Conservation (phyloP, 805 yeast species). For the Pichia phayaonensis region DNA sequence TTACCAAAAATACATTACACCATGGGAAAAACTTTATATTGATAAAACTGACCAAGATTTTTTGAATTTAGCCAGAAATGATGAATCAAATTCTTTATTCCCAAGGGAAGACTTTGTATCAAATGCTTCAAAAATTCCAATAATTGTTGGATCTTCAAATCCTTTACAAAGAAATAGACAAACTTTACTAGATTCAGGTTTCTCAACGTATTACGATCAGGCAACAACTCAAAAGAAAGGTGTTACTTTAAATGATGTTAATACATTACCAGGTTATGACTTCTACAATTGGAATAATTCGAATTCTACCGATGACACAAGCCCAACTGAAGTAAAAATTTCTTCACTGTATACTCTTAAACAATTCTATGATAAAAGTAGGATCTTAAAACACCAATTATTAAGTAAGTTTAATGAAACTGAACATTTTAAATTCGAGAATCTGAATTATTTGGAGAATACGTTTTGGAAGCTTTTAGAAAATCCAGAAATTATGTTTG, state of each 20-base stretch:
- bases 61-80: constrained; percentile 8
- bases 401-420: constrained; percentile 12
- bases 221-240: constrained; percentile 37
- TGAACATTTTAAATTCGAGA: constrained; percentile 9
- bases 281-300: constrained; percentile 38
- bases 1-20: constrained; percentile 38
- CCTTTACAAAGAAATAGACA: constrained; percentile 41
- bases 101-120: neutral
- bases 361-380: constrained; percentile 52
- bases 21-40: constrained; percentile 15
- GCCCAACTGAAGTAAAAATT: constrained; percentile 31
- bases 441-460: constrained; percentile 28
- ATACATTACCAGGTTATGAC: constrained; percentile 35
- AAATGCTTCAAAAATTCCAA: constrained; percentile 23
- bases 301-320: constrained; percentile 29
- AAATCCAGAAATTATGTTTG: constrained; percentile 24
- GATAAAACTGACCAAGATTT: constrained; percentile 10
- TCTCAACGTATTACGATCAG: constrained; percentile 41
- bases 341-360: constrained; percentile 48
- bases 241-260: constrained; percentile 27
- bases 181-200: constrained; percentile 42
- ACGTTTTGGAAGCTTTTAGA: constrained; percentile 36
- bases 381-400: constrained; percentile 30
- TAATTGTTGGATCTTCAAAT: constrained; percentile 38
- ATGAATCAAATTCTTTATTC: constrained; percentile 4